Evolutionary conservation across 192 early-diverging fungal genomes (phyloP).

Genomic region (Dimargaris cristalligena): DNA sequence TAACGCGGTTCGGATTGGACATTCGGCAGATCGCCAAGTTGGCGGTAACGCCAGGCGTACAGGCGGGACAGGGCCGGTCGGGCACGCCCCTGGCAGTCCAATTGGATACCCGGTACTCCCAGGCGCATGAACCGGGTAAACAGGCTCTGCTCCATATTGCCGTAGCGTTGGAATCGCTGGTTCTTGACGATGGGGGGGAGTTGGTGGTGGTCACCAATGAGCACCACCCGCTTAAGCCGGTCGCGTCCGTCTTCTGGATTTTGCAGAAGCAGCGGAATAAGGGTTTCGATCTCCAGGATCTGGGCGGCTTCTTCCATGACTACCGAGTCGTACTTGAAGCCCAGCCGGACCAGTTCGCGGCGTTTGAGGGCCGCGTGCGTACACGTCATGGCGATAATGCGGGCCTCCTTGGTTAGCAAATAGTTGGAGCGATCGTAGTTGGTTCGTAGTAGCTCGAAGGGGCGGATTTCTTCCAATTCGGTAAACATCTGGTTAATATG

Average conservation of each 20-base stretch:
- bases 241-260: constrained; percentile 40
- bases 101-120: constrained; percentile 78
- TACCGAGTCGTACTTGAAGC: constrained; percentile 89
- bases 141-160: constrained; percentile 89
- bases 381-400: constrained; percentile 94
- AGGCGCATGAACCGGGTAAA: constrained; percentile 82
- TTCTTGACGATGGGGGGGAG: constrained; percentile 92
- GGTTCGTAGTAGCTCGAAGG: constrained; percentile 81
- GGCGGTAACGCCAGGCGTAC: constrained; percentile 71
- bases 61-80: constrained; percentile 63
- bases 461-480: constrained; percentile 77
- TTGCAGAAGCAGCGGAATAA: constrained; percentile 83
- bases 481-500: constrained; percentile 68
- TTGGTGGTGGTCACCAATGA: constrained; percentile 98
- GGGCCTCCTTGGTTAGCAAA: constrained; percentile 85
- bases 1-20: constrained; percentile 31
- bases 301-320: constrained; percentile 97
- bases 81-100: constrained; percentile 73
- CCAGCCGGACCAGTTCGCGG: constrained; percentile 64
- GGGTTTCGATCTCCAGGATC: constrained; percentile 85
- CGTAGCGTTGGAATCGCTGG: constrained; percentile 61
- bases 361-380: constrained; percentile 88
- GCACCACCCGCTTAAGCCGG: constrained; percentile 69
- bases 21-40: constrained; percentile 47
- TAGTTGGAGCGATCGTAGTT: constrained; percentile 73